Evolutionary conservation across 495 filamentous ascomycete genomes (phyloP).

Genomic region (Parachaetomium inaequale): DNA sequence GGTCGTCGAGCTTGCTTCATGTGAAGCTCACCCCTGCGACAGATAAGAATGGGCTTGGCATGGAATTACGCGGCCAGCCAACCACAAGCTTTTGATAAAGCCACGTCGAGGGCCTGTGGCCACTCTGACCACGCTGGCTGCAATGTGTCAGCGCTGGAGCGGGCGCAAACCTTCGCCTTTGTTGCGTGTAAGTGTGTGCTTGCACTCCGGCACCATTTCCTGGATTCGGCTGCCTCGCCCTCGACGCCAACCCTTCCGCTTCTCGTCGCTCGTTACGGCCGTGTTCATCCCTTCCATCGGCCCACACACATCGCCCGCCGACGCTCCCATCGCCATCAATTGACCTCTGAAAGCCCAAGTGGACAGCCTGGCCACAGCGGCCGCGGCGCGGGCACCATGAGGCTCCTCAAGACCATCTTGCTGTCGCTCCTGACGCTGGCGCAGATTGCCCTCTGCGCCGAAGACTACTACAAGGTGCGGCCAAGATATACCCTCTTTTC

Average conservation of each 20-base stretch:
- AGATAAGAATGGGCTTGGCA: no score
- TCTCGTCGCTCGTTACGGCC: slow-evolving; percentile 14
- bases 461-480: slow-evolving; percentile 87
- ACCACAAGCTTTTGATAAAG: background rate
- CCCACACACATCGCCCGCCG: background rate
- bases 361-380: slow-evolving; percentile 20
- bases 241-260: background rate
- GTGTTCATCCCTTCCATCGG: background rate
- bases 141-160: slow-evolving; percentile 9
- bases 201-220: background rate
- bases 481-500: background rate
- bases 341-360: background rate
- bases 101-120: background rate
- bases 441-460: slow-evolving; percentile 44
- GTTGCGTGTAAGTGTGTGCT: slow-evolving; percentile 19
- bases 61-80: background rate
- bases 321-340: background rate
- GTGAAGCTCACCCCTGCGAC: no score
- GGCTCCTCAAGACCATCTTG: slow-evolving; percentile 39
- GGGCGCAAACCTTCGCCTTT: background rate
- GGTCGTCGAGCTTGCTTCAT: no score
- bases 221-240: background rate
- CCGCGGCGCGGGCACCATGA: slow-evolving; percentile 32
- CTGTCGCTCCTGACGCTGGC: slow-evolving; percentile 45
- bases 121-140: slow-evolving; percentile 34